Conservation (phyloP, 345 rosid genomes). For the thale cress (Arabidopsis thaliana) region TAIR10.1 NC_003075.7:18066001-18066500, state of each 20-base stretch:
- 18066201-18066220: neutral
- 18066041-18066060: slow-evolving; percentile 4
- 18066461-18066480: slow-evolving; percentile 9
- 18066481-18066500: slow-evolving; percentile 13
- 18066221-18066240: neutral
- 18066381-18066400: slow-evolving; percentile 25
- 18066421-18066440: neutral
- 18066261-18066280: slow-evolving; percentile 3
- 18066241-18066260: slow-evolving; percentile 33
- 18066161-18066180: neutral
- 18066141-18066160: neutral
- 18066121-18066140: neutral
- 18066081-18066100: neutral
- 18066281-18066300: slow-evolving; percentile 20
- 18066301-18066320: slow-evolving; percentile 18
- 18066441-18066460: slow-evolving; percentile 30
- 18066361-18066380: slow-evolving; percentile 2
- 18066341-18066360: neutral
- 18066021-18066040: slow-evolving; percentile 30
- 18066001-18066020: slow-evolving; percentile 9
- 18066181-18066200: neutral
- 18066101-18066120: neutral
- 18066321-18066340: slow-evolving; percentile 4
- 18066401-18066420: neutral
- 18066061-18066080: slow-evolving; percentile 22